phyloP scores from a whole-genome alignment of 768 basidiomycete species.

The Phylloporus sp. region DNA sequence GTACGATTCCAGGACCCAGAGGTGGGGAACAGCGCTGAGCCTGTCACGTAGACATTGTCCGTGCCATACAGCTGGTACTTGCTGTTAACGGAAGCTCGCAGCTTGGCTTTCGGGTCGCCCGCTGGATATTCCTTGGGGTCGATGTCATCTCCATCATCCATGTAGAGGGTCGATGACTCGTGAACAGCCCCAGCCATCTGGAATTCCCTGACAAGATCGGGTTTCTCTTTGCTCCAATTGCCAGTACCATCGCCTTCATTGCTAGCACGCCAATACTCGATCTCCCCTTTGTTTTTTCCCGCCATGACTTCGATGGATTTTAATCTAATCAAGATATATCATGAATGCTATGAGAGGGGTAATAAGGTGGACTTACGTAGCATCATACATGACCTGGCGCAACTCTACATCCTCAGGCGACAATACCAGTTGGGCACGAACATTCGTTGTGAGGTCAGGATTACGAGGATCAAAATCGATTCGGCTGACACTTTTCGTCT shows the following conservation, averaged over 20 bases:
- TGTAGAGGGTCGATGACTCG: neutral
- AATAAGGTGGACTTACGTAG: constrained; percentile 4
- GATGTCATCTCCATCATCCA: neutral
- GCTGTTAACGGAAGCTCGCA: neutral
- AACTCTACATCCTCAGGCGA: constrained; percentile 3
- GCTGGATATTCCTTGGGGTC: neutral
- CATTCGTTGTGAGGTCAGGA: no score
- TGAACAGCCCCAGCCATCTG: neutral
- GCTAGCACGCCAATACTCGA: neutral
- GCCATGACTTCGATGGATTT: no score
- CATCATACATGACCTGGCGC: constrained; percentile 6
- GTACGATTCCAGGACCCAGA: constrained; percentile 10
- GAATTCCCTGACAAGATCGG: neutral
- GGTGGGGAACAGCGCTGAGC: constrained; percentile 9
- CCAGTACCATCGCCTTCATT: neutral
- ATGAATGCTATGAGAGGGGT: no score
- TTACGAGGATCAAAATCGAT: no score
- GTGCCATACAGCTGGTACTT: constrained; percentile 6
- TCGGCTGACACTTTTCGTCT: constrained; percentile 8
- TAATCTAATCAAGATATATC: no score
- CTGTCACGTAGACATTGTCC: constrained; percentile 13
- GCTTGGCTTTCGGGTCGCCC: neutral
- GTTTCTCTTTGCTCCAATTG: neutral
- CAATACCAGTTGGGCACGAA: constrained; percentile 8
- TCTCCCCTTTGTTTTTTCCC: no score